Conservation (phyloP, 345 rosid genomes). For the Citrus hindsii region DNA sequence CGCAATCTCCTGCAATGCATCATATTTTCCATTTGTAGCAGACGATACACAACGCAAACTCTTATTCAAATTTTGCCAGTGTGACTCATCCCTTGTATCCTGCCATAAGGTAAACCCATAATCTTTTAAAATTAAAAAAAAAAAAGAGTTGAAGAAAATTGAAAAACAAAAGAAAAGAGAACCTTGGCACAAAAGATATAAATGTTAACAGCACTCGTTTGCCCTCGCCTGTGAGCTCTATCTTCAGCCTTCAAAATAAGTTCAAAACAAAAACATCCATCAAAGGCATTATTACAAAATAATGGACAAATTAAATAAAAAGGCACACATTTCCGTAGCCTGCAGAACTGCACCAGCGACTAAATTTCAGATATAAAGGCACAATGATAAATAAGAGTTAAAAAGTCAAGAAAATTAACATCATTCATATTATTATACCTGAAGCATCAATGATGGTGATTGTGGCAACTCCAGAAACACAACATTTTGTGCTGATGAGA, state of each 20-base stretch:
- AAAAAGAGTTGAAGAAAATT: conserved; percentile 4
- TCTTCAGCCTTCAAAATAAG: conserved; percentile 77
- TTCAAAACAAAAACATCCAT: conserved; percentile 11
- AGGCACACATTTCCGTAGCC: background rate
- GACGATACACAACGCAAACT: conserved; percentile 79
- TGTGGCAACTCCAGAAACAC: conserved; percentile 92
- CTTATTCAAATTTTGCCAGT: conserved; percentile 73
- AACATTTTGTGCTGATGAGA: conserved; percentile 85
- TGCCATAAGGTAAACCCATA: conserved; percentile 25
- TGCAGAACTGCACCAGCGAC: background rate
- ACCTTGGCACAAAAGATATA: conserved; percentile 93
- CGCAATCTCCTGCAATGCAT: conserved; percentile 68
- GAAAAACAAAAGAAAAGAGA: conserved; percentile 7
- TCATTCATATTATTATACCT: conserved; percentile 38
- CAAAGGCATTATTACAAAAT: background rate
- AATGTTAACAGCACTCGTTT: conserved; percentile 75
- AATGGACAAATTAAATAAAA: background rate
- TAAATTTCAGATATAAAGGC: background rate
- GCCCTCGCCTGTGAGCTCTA: conserved; percentile 94
- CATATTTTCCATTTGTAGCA: conserved; percentile 88
- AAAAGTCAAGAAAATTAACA: background rate
- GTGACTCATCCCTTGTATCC: conserved; percentile 82
- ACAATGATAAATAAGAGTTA: background rate
- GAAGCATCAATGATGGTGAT: conserved; percentile 87
- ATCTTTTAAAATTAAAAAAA: conserved; percentile 9